Evolutionary conservation across 2,329 filamentous ascomycete species (phyloP), one percentile per base, ranked within the genome.

Genomic region (Beauveria medogensis): DNA sequence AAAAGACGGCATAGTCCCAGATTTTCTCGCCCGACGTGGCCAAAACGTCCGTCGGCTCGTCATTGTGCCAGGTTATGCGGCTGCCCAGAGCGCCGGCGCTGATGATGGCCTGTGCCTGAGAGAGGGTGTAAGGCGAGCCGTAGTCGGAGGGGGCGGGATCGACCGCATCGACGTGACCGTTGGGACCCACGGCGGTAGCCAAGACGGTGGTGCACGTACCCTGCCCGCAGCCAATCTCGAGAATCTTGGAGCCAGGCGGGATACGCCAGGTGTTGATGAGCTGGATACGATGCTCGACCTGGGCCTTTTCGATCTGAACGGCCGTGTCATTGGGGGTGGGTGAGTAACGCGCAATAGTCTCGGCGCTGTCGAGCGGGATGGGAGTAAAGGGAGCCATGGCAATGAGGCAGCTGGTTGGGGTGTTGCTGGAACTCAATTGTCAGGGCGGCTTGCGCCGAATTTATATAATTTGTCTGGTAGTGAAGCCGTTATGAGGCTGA

Each of bases 211-310:
- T 85, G 65, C 77, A 80, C 62, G 82, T 81, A 2, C 83, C 83
- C 65, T 86, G 83, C 1, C 83, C 83, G 69, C 83, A 85, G 55
- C 82, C 83, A 43, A 86, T 69, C 67, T 86, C 83, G 2, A 86
- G 74, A 7, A 85, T 68, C 3, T 72, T 75, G 30, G 73, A 72
- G 62, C 77, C 76, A 0, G 72, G 69, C 1, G 61, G 22, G 59
- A 78, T 71, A 26, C 66, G 63, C 74, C 74, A 79, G 28, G 65
- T 60, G 47, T 72, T 67, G 37, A 74, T 55, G 14, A 78, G 69
- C 3, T 65, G 61, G 30, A 75, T 66, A 34, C 76, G 74, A 63
- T 78, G 76, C 40, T 67, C 62, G 8, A 71, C 71, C 61, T 70
- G 68, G 40, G 54, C 55, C 53, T 64, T 62, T 54, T 69, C 65